A percentile compares a stretch with the other conserved stretches of the same genome.
Conservation (phyloP, 148 eudicot species). For the Fagopyrum tataricum region DNA sequence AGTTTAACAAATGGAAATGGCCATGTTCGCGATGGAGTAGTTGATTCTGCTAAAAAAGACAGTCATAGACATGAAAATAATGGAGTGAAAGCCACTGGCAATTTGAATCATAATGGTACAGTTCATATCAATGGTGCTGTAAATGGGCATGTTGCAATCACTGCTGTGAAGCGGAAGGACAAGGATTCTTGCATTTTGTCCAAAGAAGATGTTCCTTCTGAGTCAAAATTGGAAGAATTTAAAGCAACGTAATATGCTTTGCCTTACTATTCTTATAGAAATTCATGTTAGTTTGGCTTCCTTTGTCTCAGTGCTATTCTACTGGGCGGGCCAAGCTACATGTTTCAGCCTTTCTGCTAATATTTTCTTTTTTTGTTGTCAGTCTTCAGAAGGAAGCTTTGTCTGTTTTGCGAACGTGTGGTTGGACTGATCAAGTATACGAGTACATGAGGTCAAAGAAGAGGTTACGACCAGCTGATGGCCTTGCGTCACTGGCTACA, state of each 20-base stretch:
- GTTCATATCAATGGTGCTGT: constrained; percentile 28
- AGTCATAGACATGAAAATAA: constrained; percentile 19
- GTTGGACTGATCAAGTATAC: constrained; percentile 64
- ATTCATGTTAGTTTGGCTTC: background rate
- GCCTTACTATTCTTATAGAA: background rate
- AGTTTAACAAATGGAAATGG: constrained; percentile 44
- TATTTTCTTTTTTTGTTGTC: constrained; percentile 15
- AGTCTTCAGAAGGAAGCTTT: constrained; percentile 73
- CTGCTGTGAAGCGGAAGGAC: constrained; percentile 54
- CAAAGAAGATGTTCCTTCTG: constrained; percentile 47
- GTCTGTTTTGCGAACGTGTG: constrained; percentile 48
- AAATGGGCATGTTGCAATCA: constrained; percentile 21
- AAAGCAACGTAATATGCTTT: constrained; percentile 49
- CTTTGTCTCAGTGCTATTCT: background rate
- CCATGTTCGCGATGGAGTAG: constrained; percentile 21
- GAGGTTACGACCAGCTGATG: constrained; percentile 38
- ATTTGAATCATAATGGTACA: constrained; percentile 14
- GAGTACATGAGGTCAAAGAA: constrained; percentile 56
- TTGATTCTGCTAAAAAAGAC: constrained; percentile 24
- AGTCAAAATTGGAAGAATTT: constrained; percentile 43
- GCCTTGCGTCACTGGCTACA: constrained; percentile 24
- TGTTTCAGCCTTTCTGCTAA: background rate
- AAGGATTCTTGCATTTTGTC: constrained; percentile 42
- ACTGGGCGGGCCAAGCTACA: background rate
- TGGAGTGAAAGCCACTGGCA: constrained; percentile 18